Evolutionary conservation across 2,329 filamentous ascomycete genomes (phyloP), one percentile per base, ranked within the genome.

Genomic region (Cryphonectria radicalis): DNA sequence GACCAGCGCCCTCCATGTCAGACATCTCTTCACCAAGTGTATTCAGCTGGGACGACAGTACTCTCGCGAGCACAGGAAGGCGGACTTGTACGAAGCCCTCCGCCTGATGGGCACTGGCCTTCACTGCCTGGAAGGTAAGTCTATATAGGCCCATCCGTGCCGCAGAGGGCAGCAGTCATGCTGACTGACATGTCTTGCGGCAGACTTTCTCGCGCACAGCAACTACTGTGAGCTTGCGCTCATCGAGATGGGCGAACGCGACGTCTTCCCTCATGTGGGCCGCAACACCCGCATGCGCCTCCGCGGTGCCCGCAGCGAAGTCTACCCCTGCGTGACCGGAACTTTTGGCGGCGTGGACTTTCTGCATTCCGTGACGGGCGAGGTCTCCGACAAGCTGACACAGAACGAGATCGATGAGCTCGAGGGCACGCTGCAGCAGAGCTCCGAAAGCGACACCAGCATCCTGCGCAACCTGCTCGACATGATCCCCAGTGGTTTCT

Each of bases 321-420:
- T 97, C 73, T 97, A 92, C 76, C 95, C 95, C 8, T 84, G 95
- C 73, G 88, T 97, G 62, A 98, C 95, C 1, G 95, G 95, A 72
- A 98, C 95, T 8, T 98, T 98, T 81, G 95, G 95, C 73, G 95
- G 95, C 74, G 95, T 97, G 19, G 95, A 98, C 78, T 98, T 98
- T 82, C 84, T 97, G 73, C 94, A 97, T 83, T 96, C 93, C 0
- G 94, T 97, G 42, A 93, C 88, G 63, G 89, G 89, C 71, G 89
- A 91, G 83, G 89, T 97, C 67, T 92, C 92, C 55, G 95, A 98
- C 81, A 97, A 97, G 83, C 85, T 95, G 72, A 95, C 92, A 42
- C 95, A 98, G 80, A 96, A 93, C 73, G 95, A 98, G 79, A 90
- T 98, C 69, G 89, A 97, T 78, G 91, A 94, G 77, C 90, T 98